A percentile compares a stretch with the other conserved stretches of the same genome.
Conservation (phyloP, 2,329 filamentous ascomycete genomes). For the Exserohilum turcica region DNA sequence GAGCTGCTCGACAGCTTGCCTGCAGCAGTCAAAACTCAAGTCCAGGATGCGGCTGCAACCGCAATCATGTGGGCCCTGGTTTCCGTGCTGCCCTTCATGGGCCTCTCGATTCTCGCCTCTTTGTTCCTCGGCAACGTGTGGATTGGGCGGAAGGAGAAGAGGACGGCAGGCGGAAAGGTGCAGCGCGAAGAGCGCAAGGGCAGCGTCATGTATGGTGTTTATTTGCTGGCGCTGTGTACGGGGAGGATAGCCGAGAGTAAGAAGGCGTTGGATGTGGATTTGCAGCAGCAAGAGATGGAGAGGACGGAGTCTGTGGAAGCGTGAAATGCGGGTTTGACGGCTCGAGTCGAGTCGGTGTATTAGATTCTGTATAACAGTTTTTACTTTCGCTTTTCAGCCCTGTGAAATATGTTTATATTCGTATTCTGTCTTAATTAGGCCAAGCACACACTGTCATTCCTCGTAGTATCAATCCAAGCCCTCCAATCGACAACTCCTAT, state of each 20-base stretch:
- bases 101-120: constrained; percentile 53
- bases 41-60: constrained; percentile 55
- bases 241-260: constrained; percentile 14
- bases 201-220: constrained; percentile 27
- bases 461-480: not conserved
- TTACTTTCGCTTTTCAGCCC: not conserved
- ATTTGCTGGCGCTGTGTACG: constrained; percentile 23
- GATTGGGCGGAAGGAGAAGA: constrained; percentile 47
- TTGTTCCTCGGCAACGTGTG: constrained; percentile 58
- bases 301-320: not conserved
- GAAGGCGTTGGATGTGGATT: constrained; percentile 24
- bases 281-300: constrained; percentile 9
- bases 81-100: constrained; percentile 65
- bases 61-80: constrained; percentile 71
- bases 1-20: constrained; percentile 49
- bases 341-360: not conserved
- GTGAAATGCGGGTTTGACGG: not conserved
- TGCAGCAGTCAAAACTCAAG: constrained; percentile 39
- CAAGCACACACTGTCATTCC: not conserved
- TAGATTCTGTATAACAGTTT: not conserved
- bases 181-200: constrained; percentile 14
- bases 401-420: no score
- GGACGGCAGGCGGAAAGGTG: constrained; percentile 16
- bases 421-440: not conserved
- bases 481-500: not conserved